phyloP scores from a whole-genome alignment of 805 yeast genomes.

The Kodamaea hsintzibuensis region DNA sequence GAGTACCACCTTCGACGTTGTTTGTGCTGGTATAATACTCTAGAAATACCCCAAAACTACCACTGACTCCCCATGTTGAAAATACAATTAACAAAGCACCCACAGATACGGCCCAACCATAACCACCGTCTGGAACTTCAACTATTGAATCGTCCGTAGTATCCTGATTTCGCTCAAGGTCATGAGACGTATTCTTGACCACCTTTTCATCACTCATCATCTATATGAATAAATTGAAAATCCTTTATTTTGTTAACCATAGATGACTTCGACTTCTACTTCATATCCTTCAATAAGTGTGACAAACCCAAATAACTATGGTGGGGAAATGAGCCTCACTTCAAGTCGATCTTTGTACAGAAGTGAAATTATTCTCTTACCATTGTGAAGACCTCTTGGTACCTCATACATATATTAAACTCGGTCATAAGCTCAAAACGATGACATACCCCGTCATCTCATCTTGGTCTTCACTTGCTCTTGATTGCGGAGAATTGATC shows the following conservation, averaged over 20 bases:
- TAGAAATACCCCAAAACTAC: slow-evolving; percentile 59
- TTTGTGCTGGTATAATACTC: slow-evolving; percentile 45
- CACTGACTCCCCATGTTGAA: slow-evolving; percentile 61
- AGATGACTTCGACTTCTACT: background rate
- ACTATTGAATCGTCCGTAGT: background rate
- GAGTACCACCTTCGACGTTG: slow-evolving; percentile 42
- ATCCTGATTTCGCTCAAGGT: background rate
- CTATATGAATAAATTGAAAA: too few species aligned
- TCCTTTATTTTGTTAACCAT: background rate
- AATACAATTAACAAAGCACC: slow-evolving; percentile 47
- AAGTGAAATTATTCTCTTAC: too few species aligned
- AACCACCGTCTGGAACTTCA: slow-evolving; percentile 45
- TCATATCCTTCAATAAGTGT: background rate
- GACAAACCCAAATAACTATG: background rate
- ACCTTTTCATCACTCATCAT: background rate
- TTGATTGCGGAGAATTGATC: background rate
- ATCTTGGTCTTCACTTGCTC: background rate
- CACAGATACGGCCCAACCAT: slow-evolving; percentile 53
- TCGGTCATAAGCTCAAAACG: background rate
- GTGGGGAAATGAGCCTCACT: background rate
- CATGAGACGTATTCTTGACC: background rate
- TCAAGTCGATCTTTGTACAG: too few species aligned
- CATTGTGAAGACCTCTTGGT: too few species aligned
- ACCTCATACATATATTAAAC: too few species aligned
- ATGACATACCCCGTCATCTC: background rate